Evolutionary conservation across 306 rosid species (phyloP), one percentile per base, ranked within the genome.

Genomic region (Senna siamea): DNA sequence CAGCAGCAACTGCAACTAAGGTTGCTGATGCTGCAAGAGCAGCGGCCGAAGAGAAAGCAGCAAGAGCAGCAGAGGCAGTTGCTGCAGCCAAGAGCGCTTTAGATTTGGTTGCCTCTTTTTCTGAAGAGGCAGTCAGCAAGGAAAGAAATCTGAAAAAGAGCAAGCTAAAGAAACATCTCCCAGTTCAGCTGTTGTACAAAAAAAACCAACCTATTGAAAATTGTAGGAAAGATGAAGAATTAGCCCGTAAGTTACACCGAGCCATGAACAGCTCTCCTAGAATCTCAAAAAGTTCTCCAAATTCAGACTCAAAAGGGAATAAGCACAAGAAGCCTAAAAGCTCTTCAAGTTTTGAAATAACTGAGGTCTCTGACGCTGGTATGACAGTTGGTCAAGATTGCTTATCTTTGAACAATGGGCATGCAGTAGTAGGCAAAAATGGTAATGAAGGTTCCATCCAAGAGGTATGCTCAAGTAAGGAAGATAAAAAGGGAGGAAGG

Each of bases 261-360:
- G 96, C 92, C 38, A 93, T 93, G 53, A 93, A 93, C 75, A 93
- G 97, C 83, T 93, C 98, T 23, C 96, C 98, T 1, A 88, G 98
- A 84, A 93, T 89, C 70, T 72, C 88, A 2, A 91, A 81, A 86
- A 86, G 73, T 37, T 89, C 92, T 70, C 78, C 98, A 14, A 82
- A 86, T 68, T 73, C 97, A 40, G 91, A 85, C 51, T 81, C 81
- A 0, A 93, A 85, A 75, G 86, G 90, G 67, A 83, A 81, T 71
- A 89, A 83, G 83, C 79, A 82, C 70, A 93, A 85, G 91, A 89
- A 57, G 85, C 88, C 85, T 51, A 91, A 82, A 85, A 70, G 78
- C 76, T 85, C 85, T 44, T 70, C 88, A n/a, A 83, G 88, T 80
- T 72, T 69, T 20, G 89, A 90, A 77, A 73, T 81, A 70, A 81